Evolutionary conservation across 805 yeast genomes (phyloP), one percentile per base, ranked within the genome.

Genomic region (Candida sakaeoensis): DNA sequence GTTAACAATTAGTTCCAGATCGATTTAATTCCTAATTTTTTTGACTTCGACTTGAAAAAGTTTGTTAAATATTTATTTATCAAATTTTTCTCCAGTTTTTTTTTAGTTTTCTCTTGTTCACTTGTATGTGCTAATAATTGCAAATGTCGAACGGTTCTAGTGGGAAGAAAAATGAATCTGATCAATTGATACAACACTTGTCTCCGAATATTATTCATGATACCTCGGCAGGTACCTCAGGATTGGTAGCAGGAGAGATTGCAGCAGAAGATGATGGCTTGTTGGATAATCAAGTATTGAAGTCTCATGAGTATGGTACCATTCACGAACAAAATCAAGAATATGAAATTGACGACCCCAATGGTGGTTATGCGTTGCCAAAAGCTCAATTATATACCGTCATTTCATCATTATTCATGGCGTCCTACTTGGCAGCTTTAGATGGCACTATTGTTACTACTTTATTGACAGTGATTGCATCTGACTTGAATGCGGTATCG

Each of bases 361-460:
- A 50, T 19, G 51, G 42, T 15, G 57, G 55, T 3, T 59, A 53
- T 37, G 62, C 65, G 1, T 50, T 63, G 31, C 68, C 71, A 2
- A 53, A 47, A 27, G 42, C 48, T 1, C 56, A 64, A 39, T 48
- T 67, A n/a, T 49, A 48, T 19, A 40, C 57, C 5, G 60, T 68
- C 6, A 46, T 66, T 7, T 48, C 56, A 4, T 55, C 63, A 16
- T 49, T 66, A 29, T 68, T 55, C 46, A 55, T 61, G 58, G 65
- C 65, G 3, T 46, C 77, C 0, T 81, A 77, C 48, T 61, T 83
- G 28, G 79, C 85, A 2, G 80, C 90, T 0, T 55, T 82, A 42
- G 91, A 83, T 52, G 69, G 77, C 14, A 82, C 90, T 0, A 74
- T 83, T 18, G 81, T 83, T 13, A 74, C 88, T 0, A 82, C 89